Evolutionary conservation across 2,329 filamentous ascomycete species (phyloP), one percentile per base, ranked within the genome.

Genomic region (Pestalotiopsis sp.): DNA sequence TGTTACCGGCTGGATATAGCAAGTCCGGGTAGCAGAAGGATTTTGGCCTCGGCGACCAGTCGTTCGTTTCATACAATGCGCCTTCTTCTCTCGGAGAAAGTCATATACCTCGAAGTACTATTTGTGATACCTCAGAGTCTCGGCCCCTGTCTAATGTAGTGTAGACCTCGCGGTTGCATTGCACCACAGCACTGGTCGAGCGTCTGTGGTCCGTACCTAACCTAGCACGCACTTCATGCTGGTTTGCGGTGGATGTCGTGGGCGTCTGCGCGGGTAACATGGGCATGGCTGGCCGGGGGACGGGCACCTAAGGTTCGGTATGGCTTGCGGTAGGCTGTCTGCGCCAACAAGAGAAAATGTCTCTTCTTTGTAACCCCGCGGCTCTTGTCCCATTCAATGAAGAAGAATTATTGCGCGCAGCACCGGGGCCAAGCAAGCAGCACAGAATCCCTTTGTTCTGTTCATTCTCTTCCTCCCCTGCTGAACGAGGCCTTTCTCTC

Each of bases 1-100:
- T 59, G 57, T 20, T n/a, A 52, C 9, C 11, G 17, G 6, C 59
- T 39, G 14, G 59, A 62, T 62, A 20, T 39, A 62, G 59, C 59
- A 62, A 62, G 59, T 62, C 25, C 59, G 20, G 23, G 27, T 36
- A 20, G 12, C 27, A 62, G 59, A 62, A 62, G 59, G 59, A 62
- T 62, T 36, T 17, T 36, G 59, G 5, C 45, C 45, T n/a, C 45
- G 36, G 59, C 59, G 27, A 36, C 23, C 23, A 14, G 20, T 59
- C 17, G 57, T 59, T 17, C 27, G 59, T 62, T 62, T 39, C 59
- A 62, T 41, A 27, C 14, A n/a, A 36, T 62, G 59, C 59, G 59
- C 59, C 31, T 62, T 62, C 59, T 62, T 38, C 13, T 62, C 59
- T 62, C 38, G 59, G 59, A 62, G 59, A 62, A 62, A 39, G 45